Conservation (phyloP, 129 eudicot species). For the Kitagawia praeruptora region DNA sequence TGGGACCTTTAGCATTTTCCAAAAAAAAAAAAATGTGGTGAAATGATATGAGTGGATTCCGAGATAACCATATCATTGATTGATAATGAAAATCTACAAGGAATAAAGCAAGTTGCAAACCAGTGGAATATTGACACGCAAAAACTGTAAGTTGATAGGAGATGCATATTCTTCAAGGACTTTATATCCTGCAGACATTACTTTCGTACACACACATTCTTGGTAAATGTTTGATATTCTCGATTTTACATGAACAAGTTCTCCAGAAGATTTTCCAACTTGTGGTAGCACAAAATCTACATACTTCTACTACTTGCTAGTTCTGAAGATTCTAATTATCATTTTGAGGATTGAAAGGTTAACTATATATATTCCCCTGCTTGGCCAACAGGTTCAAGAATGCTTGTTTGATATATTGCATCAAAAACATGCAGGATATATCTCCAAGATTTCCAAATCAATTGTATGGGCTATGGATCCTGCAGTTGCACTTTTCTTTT, state of each 20-base stretch:
- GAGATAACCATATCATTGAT: neutral
- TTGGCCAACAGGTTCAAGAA: neutral
- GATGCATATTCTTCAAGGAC: conserved; percentile 1
- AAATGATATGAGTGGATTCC: neutral
- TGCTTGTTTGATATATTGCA: neutral
- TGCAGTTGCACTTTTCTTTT: conserved; percentile 2
- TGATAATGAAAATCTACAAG: conserved; percentile 4
- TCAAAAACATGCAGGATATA: neutral
- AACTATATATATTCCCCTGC: neutral
- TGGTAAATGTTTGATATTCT: neutral
- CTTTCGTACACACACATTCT: neutral
- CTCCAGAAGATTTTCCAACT: neutral
- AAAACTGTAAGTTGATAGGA: conserved; percentile 1
- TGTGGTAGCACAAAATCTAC: neutral
- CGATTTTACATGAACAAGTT: neutral
- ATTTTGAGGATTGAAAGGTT: neutral
- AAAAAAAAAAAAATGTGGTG: neutral
- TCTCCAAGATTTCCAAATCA: neutral
- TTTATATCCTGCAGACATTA: neutral
- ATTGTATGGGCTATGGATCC: conserved; percentile 2
- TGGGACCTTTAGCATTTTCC: too few relatives aligned
- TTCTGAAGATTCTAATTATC: conserved; percentile 6
- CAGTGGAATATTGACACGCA: conserved; percentile 1
- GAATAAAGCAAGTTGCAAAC: conserved; percentile 12
- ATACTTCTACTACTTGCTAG: neutral